A percentile compares a stretch with the other conserved stretches of the same genome.
Evolutionary conservation across 768 basidiomycete genomes (phyloP).

Genomic region (Rhodocollybia butyracea): DNA sequence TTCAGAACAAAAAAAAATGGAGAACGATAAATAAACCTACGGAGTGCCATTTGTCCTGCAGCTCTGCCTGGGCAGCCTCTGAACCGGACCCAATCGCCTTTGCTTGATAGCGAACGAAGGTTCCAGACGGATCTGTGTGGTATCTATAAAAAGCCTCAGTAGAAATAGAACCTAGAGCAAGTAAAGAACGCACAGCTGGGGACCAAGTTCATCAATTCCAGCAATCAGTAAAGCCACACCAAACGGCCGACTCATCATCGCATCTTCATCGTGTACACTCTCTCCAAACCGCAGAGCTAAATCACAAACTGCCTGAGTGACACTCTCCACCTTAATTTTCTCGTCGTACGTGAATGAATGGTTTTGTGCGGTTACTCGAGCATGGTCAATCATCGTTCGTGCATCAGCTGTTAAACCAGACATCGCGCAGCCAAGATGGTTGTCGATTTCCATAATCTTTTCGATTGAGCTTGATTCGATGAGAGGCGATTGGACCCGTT

Average conservation of each 20-base stretch:
- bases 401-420: conserved; percentile 96
- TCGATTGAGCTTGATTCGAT: conserved; percentile 95
- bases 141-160: conserved; percentile 48
- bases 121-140: conserved; percentile 98
- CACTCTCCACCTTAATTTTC: conserved; percentile 94
- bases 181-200: conserved; percentile 75
- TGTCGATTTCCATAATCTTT: conserved; percentile 99
- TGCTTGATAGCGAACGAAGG: conserved; percentile 94
- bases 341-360: conserved; percentile 98
- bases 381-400: conserved; percentile 99
- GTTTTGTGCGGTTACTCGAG: conserved; percentile 93
- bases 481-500: conserved; percentile 95
- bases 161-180: background rate
- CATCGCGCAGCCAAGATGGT: conserved; percentile 97
- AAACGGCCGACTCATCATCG: conserved; percentile 99
- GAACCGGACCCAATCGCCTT: conserved; percentile 99
- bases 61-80: conserved; percentile 94
- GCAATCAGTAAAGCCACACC: conserved; percentile 97
- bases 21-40: conserved; percentile 33
- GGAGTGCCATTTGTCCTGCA: conserved; percentile 97
- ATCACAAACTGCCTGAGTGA: conserved; percentile 97
- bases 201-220: conserved; percentile 94
- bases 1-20: background rate
- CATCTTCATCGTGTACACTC: conserved; percentile 98
- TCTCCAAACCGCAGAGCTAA: conserved; percentile 95